Conservation (phyloP, 106 monocot genomes). For the Dioscorea dumetorum region DNA sequence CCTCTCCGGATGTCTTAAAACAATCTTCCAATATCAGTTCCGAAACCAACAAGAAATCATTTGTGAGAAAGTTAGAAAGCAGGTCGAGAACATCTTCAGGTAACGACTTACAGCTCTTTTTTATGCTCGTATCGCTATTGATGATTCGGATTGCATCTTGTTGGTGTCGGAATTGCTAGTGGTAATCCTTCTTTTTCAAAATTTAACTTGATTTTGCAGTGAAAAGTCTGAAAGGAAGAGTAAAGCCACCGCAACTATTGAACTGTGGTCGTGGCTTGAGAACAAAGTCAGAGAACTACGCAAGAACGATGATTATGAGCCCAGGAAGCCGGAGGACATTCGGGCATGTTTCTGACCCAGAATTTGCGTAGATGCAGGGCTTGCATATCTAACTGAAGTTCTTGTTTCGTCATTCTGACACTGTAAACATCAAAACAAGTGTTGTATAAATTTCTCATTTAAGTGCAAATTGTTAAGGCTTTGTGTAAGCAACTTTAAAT, state of each 20-base stretch:
- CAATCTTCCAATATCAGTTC: conserved; percentile 11
- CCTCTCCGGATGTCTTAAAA: conserved; percentile 1
- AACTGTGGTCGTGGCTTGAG: conserved; percentile 6
- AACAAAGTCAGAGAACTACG: conserved; percentile 21
- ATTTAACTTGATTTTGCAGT: conserved; percentile 10
- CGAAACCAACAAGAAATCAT: conserved; percentile 12
- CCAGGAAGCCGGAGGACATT: conserved; percentile 33
- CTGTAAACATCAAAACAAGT: no score
- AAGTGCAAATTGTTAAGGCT: no score
- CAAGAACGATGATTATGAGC: conserved; percentile 15
- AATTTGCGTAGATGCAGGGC: conserved; percentile 15
- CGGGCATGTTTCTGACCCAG: conserved; percentile 59
- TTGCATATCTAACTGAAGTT: no score
- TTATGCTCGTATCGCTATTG: no score
- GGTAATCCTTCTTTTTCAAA: background rate
- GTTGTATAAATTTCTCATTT: no score
- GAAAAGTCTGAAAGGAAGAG: conserved; percentile 12
- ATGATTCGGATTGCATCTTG: background rate
- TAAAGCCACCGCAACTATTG: conserved; percentile 15
- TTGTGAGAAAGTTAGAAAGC: conserved; percentile 16
- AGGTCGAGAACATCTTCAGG: background rate
- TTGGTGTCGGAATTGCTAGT: background rate
- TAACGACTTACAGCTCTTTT: background rate
- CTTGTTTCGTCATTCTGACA: no score
- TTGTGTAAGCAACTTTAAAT: no score